Conservation (phyloP, 257 asterid genomes). For the Solanum peruvianum region DNA sequence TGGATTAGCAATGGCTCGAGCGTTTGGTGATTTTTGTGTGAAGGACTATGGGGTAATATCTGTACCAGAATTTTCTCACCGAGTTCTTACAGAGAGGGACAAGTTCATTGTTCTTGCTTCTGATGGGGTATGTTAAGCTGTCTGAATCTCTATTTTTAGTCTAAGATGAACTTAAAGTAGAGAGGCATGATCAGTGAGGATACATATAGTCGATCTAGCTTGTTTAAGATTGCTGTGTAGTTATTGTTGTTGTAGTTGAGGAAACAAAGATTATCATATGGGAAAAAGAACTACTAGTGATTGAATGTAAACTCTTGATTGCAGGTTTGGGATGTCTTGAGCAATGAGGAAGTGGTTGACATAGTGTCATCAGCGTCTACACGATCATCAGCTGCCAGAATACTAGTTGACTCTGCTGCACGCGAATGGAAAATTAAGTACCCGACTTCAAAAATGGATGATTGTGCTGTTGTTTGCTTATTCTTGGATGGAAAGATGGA, state of each 20-base stretch:
- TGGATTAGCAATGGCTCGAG: slow-evolving; percentile 98
- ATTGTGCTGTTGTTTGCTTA: slow-evolving; percentile 91
- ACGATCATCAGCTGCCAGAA: slow-evolving; percentile 72
- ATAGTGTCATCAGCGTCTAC: slow-evolving; percentile 62
- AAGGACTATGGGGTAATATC: slow-evolving; percentile 97
- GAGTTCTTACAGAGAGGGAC: slow-evolving; percentile 61
- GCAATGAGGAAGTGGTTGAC: slow-evolving; percentile 91
- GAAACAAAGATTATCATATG: not conserved
- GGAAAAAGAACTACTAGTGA: not conserved
- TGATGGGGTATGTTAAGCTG: slow-evolving; percentile 62
- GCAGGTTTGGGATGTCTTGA: slow-evolving; percentile 96
- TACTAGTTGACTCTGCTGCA: slow-evolving; percentile 72
- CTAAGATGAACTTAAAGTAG: not conserved
- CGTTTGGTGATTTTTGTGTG: slow-evolving; percentile 97
- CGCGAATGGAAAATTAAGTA: slow-evolving; percentile 88
- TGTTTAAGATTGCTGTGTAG: not conserved
- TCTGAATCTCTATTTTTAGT: not conserved
- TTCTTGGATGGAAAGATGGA: slow-evolving; percentile 88
- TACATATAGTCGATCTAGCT: not conserved
- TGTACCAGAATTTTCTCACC: slow-evolving; percentile 83
- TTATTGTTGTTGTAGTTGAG: not conserved
- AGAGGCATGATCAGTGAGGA: not conserved
- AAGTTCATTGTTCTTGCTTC: slow-evolving; percentile 90
- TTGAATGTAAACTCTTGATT: not conserved
- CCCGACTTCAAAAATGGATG: slow-evolving; percentile 94